A percentile compares a stretch with the other conserved stretches of the same genome.
These are phyloP conservation scores for Boletellus deceptivus DNA, from an alignment of 1,284 basidiomycete species.

Conservation along the genomic window DNA sequence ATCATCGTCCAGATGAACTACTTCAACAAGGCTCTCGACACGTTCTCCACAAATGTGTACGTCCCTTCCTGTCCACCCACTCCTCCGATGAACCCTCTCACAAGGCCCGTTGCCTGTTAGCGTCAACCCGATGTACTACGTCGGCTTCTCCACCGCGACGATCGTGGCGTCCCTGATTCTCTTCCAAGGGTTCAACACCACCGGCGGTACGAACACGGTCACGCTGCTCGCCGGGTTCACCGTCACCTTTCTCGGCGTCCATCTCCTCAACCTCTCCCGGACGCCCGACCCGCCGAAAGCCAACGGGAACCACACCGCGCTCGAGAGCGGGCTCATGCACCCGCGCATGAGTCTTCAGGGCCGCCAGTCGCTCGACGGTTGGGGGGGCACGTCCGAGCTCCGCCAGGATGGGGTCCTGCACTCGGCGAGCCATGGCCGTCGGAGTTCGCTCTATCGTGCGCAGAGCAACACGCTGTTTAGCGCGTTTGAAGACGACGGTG, in stretches of 20 bases:
- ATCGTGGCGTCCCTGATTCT: slow-evolving; percentile 94
- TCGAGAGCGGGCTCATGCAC: slow-evolving; percentile 77
- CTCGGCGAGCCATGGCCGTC: slow-evolving; percentile 44
- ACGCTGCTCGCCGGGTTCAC: slow-evolving; percentile 87
- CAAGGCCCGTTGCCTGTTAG: slow-evolving; percentile 27
- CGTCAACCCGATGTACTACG: slow-evolving; percentile 98
- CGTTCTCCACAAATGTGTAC: slow-evolving; percentile 96
- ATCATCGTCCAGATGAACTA: slow-evolving; percentile 98
- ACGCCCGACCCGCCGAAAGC: slow-evolving; percentile 46
- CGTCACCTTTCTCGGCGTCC: slow-evolving; percentile 90
- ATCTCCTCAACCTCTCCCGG: slow-evolving; percentile 85
- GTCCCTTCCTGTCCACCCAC: slow-evolving; percentile 33
- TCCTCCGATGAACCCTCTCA: slow-evolving; percentile 9
- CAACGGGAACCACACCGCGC: slow-evolving; percentile 46
- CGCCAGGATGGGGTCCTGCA: slow-evolving; percentile 32
- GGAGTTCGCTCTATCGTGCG: slow-evolving; percentile 57
- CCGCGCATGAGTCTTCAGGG: slow-evolving; percentile 69
- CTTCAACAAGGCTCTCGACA: slow-evolving; percentile 98
- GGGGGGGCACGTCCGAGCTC: slow-evolving; percentile 49
- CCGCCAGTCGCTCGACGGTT: slow-evolving; percentile 68
- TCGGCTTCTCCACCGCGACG: slow-evolving; percentile 96
- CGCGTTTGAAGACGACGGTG: slow-evolving; percentile 46
- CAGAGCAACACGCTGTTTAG: slow-evolving; percentile 63
- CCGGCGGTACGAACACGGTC: slow-evolving; percentile 75
- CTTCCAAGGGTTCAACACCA: slow-evolving; percentile 96